Conservation (phyloP, 345 rosid species). For the Salix arbutifolia region DNA sequence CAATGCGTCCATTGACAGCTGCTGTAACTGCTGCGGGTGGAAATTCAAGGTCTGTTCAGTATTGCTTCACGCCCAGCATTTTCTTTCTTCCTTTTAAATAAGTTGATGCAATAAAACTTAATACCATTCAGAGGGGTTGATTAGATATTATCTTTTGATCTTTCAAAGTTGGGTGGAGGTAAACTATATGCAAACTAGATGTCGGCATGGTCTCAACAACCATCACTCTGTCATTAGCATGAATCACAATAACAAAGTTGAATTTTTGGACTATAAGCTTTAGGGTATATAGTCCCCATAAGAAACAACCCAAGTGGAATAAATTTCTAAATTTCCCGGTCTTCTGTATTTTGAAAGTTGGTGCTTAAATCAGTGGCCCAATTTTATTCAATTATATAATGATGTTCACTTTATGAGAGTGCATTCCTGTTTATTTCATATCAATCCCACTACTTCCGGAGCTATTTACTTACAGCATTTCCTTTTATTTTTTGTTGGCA, state of each 20-base stretch:
- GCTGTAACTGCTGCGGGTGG: slow-evolving; percentile 93
- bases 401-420: not conserved
- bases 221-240: not conserved
- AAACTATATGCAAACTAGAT: not conserved
- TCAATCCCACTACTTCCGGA: not conserved
- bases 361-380: not conserved
- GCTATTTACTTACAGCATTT: not conserved
- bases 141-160: not conserved
- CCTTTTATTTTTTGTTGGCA: not conserved
- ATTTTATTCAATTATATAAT: not conserved
- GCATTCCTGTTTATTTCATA: not conserved
- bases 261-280: not conserved
- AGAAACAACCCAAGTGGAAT: not conserved
- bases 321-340: not conserved
- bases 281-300: not conserved
- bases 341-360: not conserved
- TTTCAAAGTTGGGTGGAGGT: not conserved
- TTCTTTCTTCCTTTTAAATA: not conserved
- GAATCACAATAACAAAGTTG: not conserved
- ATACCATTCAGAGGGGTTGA: not conserved
- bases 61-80: not conserved
- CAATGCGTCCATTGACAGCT: slow-evolving; percentile 96
- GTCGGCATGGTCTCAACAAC: not conserved
- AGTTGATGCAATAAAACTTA: not conserved
- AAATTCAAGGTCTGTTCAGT: slow-evolving; percentile 52